phyloP scores from a whole-genome alignment of 495 filamentous ascomycete genomes.

The Penicillium chermesinum region DNA sequence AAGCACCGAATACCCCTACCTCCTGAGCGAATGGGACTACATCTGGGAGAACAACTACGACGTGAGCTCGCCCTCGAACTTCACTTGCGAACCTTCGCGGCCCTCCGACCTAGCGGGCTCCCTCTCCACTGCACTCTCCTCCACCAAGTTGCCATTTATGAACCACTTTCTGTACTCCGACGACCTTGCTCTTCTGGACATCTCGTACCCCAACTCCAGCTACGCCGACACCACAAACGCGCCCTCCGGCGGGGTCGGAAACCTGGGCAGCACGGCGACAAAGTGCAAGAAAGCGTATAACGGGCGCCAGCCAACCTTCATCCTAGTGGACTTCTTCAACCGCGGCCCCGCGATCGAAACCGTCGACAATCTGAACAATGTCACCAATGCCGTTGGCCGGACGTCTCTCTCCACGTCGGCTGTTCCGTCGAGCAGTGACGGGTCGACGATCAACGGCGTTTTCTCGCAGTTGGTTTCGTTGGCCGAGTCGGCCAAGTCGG shows the following conservation, averaged over 20 bases:
- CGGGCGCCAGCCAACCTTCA: slow-evolving; percentile 55
- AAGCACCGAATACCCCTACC: slow-evolving; percentile 52
- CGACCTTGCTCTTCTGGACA: slow-evolving; percentile 36
- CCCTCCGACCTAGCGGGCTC: slow-evolving; percentile 42
- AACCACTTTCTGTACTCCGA: slow-evolving; percentile 66
- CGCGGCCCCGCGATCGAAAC: slow-evolving; percentile 56
- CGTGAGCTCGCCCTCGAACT: slow-evolving; percentile 56
- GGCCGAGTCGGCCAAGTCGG: slow-evolving; percentile 32
- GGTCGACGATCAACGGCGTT: slow-evolving; percentile 32
- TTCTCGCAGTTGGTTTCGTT: slow-evolving; percentile 38
- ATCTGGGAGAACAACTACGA: slow-evolving; percentile 78
- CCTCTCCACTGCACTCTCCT: slow-evolving; percentile 40
- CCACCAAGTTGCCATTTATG: slow-evolving; percentile 53
- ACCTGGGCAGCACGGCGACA: slow-evolving; percentile 54
- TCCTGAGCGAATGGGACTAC: slow-evolving; percentile 68
- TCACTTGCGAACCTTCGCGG: slow-evolving; percentile 61
- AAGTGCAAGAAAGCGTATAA: slow-evolving; percentile 50
- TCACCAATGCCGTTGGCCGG: slow-evolving; percentile 44
- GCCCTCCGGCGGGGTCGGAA: slow-evolving; percentile 46
- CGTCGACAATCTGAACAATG: slow-evolving; percentile 61
- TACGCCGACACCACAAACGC: slow-evolving; percentile 58
- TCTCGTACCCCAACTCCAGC: slow-evolving; percentile 56
- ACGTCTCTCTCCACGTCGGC: slow-evolving; percentile 25
- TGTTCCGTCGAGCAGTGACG: slow-evolving; percentile 22
- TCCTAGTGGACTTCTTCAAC: slow-evolving; percentile 73